Percentiles rank a stretch among this genome's conserved stretches.
Conservation (phyloP, 2,329 filamentous ascomycete species). For the Hypoxylon sp. region DNA sequence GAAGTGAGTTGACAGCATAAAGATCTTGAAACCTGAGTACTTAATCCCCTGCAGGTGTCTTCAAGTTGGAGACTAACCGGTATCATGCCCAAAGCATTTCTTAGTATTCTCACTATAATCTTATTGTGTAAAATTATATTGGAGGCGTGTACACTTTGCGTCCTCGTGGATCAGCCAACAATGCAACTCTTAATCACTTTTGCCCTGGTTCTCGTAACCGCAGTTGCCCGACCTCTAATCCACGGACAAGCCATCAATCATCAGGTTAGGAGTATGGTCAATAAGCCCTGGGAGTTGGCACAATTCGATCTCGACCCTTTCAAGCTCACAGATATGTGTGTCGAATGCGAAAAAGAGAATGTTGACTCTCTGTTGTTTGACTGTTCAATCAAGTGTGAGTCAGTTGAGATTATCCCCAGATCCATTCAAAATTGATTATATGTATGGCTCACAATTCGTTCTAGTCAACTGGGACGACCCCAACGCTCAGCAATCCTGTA, state of each 20-base stretch:
- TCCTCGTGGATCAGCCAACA: background rate
- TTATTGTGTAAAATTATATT: background rate
- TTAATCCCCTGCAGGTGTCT: background rate
- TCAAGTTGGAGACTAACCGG: background rate
- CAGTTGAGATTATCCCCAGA: background rate
- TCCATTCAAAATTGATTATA: background rate
- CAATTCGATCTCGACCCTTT: constrained; percentile 43
- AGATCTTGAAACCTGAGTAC: background rate
- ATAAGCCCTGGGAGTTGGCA: constrained; percentile 23
- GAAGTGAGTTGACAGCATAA: constrained; percentile 6
- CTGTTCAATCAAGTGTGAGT: constrained; percentile 44
- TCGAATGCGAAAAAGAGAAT: constrained; percentile 35
- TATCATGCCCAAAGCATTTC: background rate
- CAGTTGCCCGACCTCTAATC: constrained; percentile 2
- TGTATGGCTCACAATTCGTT: background rate
- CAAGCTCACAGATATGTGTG: constrained; percentile 33
- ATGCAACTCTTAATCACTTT: constrained; percentile 7
- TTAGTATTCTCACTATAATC: background rate
- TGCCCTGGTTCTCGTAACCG: background rate
- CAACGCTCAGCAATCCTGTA: constrained; percentile 33
- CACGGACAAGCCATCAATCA: background rate
- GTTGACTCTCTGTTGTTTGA: constrained; percentile 20
- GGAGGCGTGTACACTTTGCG: background rate
- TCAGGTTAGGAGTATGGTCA: background rate
- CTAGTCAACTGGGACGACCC: constrained; percentile 40